phyloP scores from a whole-genome alignment of 768 basidiomycete genomes.

The Tubosaeta sp. region DNA sequence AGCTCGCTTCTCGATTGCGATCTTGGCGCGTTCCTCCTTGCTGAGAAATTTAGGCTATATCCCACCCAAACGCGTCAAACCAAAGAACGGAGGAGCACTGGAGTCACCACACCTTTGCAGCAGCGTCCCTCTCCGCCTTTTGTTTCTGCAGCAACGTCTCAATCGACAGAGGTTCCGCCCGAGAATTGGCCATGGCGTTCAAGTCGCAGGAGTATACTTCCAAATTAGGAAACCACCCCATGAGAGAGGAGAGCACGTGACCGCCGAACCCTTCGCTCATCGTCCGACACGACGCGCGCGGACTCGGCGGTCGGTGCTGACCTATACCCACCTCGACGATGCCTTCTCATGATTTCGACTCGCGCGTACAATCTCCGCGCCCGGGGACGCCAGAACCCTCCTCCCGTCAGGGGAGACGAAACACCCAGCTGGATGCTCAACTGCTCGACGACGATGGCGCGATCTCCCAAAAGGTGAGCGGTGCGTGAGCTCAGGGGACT shows the following conservation, averaged over 20 bases:
- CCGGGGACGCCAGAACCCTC: slow-evolving; percentile 62
- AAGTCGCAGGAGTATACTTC: not conserved
- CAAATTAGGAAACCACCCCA: slow-evolving; percentile 11
- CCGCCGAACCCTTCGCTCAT: slow-evolving; percentile 13
- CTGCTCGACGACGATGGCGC: slow-evolving; percentile 69
- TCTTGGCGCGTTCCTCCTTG: slow-evolving; percentile 84
- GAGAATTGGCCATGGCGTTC: slow-evolving; percentile 39
- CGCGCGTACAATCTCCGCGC: slow-evolving; percentile 43
- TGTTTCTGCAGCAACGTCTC: slow-evolving; percentile 85
- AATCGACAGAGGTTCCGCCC: slow-evolving; percentile 78
- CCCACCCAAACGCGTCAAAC: slow-evolving; percentile 2
- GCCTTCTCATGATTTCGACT: slow-evolving; percentile 8
- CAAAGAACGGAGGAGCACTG: not conserved
- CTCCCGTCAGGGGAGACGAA: slow-evolving; percentile 55
- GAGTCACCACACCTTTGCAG: slow-evolving; percentile 65
- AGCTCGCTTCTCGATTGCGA: slow-evolving; percentile 84
- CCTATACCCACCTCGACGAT: slow-evolving; percentile 13
- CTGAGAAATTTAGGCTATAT: slow-evolving; percentile 88
- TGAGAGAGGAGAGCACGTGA: slow-evolving; percentile 15
- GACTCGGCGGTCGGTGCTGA: slow-evolving; percentile 18
- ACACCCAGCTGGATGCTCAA: slow-evolving; percentile 44
- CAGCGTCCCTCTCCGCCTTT: slow-evolving; percentile 82
- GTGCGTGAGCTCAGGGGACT: not conserved
- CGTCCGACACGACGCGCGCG: slow-evolving; percentile 22
- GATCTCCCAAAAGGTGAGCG: slow-evolving; percentile 57